phyloP scores from a whole-genome alignment of 345 rosid species.

The Citrus reticulata region DNA sequence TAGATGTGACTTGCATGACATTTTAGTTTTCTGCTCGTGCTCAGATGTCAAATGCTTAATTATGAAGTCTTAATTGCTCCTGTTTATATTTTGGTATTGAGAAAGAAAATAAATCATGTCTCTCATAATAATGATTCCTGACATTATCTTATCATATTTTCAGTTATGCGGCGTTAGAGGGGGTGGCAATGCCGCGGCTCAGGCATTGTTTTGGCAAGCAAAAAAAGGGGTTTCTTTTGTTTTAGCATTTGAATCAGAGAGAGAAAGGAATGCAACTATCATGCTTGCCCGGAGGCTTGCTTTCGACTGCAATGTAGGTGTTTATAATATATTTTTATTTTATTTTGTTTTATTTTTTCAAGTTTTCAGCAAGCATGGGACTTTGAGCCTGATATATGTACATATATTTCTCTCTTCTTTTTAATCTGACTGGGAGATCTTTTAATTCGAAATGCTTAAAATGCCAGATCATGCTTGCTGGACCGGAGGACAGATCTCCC shows the following conservation, averaged over 20 bases:
- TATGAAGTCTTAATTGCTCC: background rate
- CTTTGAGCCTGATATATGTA: background rate
- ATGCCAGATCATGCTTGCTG: conserved; percentile 54
- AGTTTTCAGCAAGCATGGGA: too few species aligned
- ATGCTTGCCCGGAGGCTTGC: conserved; percentile 97
- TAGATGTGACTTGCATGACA: background rate
- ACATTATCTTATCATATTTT: conserved; percentile 13
- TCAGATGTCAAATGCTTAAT: background rate
- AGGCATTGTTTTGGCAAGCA: conserved; percentile 90
- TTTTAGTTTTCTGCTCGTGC: background rate
- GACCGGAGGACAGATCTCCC: conserved; percentile 57
- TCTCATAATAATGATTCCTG: background rate
- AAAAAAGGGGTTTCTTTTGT: conserved; percentile 70
- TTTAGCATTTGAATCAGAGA: conserved; percentile 80
- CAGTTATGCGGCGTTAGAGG: conserved; percentile 98
- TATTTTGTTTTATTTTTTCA: background rate
- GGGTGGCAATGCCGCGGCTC: conserved; percentile 95
- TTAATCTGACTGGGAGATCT: background rate
- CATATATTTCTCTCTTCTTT: background rate
- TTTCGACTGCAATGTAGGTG: conserved; percentile 91
- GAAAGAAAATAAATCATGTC: background rate
- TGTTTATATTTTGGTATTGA: background rate
- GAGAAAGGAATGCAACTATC: conserved; percentile 87
- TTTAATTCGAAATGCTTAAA: background rate
- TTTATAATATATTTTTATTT: background rate